Conservation (phyloP, 345 rosid species). For the Salix koriyanagi region DNA sequence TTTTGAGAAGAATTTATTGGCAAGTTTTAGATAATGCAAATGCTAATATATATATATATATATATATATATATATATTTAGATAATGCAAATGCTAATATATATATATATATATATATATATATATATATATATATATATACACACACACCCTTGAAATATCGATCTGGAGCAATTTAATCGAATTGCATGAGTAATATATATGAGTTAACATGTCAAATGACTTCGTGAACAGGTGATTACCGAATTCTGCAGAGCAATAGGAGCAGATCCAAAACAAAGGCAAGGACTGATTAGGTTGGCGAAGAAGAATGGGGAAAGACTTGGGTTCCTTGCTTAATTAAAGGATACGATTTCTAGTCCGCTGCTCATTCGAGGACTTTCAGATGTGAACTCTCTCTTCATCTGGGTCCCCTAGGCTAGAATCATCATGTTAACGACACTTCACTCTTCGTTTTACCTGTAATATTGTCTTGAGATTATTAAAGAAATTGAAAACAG, state of each 20-base stretch:
- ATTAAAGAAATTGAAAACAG: not conserved
- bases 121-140: no score
- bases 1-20: not conserved
- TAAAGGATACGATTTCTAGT: not conserved
- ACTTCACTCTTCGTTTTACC: conserved; percentile 11
- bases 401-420: conserved; percentile 11
- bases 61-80: no score
- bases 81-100: no score
- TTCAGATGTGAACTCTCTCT: conserved; percentile 7
- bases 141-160: no score
- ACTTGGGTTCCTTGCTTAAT: conserved; percentile 88
- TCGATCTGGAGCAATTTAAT: not conserved
- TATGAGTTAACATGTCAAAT: not conserved
- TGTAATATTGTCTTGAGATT: conserved; percentile 9
- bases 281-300: conserved; percentile 90
- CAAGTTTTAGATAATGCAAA: not conserved
- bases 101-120: no score
- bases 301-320: conserved; percentile 98
- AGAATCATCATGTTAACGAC: conserved; percentile 13
- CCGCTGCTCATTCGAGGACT: conserved; percentile 7
- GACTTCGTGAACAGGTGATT: conserved; percentile 51
- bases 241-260: conserved; percentile 93
- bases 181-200: not conserved
- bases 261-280: conserved; percentile 93
- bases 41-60: not conserved